Conservation (phyloP, 371 early-diverging fungal genomes). For the Synchytrium microbalum region DNA sequence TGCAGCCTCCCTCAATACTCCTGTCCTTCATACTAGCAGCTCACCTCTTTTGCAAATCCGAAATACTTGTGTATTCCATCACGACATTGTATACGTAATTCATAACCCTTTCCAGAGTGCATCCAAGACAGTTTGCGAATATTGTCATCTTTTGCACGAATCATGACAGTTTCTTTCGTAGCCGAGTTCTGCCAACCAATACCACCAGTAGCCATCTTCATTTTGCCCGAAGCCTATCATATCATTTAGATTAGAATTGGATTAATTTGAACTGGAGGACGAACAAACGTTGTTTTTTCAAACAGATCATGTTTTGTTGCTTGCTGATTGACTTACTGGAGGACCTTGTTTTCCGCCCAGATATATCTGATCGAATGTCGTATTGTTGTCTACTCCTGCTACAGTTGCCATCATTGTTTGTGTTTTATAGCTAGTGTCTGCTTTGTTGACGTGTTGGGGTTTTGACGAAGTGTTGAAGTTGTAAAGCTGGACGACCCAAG, state of each 20-base stretch:
- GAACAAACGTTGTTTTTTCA: background rate
- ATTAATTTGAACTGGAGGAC: background rate
- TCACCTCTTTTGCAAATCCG: conserved; percentile 74
- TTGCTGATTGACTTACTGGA: conserved; percentile 13
- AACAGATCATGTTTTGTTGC: background rate
- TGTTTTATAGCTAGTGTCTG: too few relatives aligned
- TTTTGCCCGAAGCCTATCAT: conserved; percentile 31
- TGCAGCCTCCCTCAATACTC: too few relatives aligned
- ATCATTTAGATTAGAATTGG: background rate
- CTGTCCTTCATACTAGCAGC: background rate
- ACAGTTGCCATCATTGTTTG: too few relatives aligned
- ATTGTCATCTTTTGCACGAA: conserved; percentile 49
- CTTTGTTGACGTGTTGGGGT: too few relatives aligned
- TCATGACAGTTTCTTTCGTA: conserved; percentile 50
- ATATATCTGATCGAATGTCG: conserved; percentile 32
- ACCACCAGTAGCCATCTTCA: conserved; percentile 70
- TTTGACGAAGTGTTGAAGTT: too few relatives aligned
- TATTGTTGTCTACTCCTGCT: too few relatives aligned
- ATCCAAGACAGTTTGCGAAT: conserved; percentile 63
- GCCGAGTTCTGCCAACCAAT: conserved; percentile 70
- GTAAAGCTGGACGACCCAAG: too few relatives aligned
- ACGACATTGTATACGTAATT: conserved; percentile 64
- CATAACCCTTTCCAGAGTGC: conserved; percentile 76
- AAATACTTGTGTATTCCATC: conserved; percentile 81
- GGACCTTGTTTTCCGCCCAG: conserved; percentile 29